Percentiles rank a stretch among this genome's conserved stretches.
phyloP scores from a whole-genome alignment of 371 early-diverging fungal genomes.

The Umbelopsis sp. region DNA sequence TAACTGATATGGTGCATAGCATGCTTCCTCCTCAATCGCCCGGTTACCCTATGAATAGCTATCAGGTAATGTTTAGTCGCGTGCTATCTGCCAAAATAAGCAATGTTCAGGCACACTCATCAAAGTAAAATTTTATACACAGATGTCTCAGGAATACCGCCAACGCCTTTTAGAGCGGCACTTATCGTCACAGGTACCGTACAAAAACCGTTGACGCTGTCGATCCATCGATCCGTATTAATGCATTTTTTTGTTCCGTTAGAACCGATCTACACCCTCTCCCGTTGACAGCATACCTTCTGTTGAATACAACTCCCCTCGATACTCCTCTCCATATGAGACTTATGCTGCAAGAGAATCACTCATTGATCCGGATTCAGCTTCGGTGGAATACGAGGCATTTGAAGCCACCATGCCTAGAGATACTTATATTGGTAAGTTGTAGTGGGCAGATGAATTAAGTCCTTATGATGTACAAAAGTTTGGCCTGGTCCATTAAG shows the following conservation, averaged over 20 bases:
- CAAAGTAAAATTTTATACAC: neutral
- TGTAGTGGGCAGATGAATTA: neutral
- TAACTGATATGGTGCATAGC: slow-evolving; percentile 6
- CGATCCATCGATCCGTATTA: no score
- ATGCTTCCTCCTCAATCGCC: slow-evolving; percentile 5
- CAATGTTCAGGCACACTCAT: slow-evolving; percentile 17
- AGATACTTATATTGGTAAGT: slow-evolving; percentile 35
- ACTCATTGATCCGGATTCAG: slow-evolving; percentile 30
- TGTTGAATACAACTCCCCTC: slow-evolving; percentile 14
- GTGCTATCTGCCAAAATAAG: slow-evolving; percentile 19
- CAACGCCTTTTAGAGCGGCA: slow-evolving; percentile 17
- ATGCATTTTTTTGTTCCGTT: neutral
- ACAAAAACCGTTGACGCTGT: neutral
- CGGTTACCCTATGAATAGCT: slow-evolving; percentile 12
- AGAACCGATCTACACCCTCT: neutral
- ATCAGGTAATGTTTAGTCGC: slow-evolving; percentile 16
- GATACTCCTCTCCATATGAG: slow-evolving; percentile 23
- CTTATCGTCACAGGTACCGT: slow-evolving; percentile 19
- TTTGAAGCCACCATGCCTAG: neutral
- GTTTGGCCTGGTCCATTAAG: no score
- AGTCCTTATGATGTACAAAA: no score
- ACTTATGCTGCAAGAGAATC: slow-evolving; percentile 35
- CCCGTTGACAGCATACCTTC: slow-evolving; percentile 17
- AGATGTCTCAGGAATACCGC: slow-evolving; percentile 22
- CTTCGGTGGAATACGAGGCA: slow-evolving; percentile 22